Conservation (phyloP, 495 filamentous ascomycete species). For the Cladorrhinum samala region DNA sequence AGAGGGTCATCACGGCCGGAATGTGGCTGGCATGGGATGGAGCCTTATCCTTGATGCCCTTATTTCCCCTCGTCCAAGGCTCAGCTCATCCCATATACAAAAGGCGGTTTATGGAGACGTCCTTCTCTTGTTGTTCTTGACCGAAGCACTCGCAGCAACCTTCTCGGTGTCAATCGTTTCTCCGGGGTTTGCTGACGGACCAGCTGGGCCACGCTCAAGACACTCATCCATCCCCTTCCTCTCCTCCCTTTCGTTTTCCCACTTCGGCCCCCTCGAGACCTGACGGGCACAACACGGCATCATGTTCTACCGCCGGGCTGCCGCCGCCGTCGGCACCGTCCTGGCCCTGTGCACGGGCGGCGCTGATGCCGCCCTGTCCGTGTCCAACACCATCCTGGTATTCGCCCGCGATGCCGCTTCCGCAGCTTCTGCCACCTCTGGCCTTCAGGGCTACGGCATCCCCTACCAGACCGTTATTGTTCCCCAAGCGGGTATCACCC, state of each 20-base stretch:
- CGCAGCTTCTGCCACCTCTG: slow-evolving; percentile 42
- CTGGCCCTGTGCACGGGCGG: slow-evolving; percentile 1
- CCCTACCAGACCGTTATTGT: slow-evolving; percentile 51
- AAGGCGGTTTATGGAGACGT: not conserved
- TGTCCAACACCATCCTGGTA: slow-evolving; percentile 48
- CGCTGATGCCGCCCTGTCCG: slow-evolving; percentile 14
- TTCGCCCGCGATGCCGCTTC: slow-evolving; percentile 48
- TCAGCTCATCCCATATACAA: not conserved
- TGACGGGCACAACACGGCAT: not conserved
- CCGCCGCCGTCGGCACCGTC: not conserved
- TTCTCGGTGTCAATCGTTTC: not conserved
- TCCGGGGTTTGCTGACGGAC: no score
- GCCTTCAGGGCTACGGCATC: slow-evolving; percentile 57
- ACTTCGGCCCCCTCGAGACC: not conserved
- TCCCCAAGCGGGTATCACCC: slow-evolving; percentile 43
- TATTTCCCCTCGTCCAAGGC: no score
- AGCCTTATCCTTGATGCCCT: not conserved
- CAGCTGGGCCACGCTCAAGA: no score
- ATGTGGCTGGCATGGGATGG: not conserved
- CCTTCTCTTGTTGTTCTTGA: not conserved
- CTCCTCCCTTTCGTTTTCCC: not conserved
- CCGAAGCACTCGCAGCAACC: not conserved
- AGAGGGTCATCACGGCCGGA: not conserved
- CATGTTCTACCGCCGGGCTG: slow-evolving; percentile 6
- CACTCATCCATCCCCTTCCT: not conserved